Evolutionary conservation across 257 asterid genomes (phyloP).

Genomic region (Ocimum tenuiflorum): DNA sequence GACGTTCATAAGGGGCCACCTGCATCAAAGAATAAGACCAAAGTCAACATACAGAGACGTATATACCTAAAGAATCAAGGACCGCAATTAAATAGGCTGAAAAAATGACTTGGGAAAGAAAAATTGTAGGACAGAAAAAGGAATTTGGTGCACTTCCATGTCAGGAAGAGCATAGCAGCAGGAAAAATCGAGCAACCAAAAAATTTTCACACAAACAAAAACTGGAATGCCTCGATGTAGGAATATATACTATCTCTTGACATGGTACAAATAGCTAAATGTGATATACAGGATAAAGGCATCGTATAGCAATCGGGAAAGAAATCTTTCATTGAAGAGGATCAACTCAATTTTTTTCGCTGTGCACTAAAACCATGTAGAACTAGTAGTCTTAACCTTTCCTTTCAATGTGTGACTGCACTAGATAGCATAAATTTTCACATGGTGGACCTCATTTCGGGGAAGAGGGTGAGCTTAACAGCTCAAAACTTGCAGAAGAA

Average conservation of each 20-base stretch:
- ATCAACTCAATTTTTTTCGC: not conserved
- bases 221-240: not conserved
- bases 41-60: not conserved
- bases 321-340: not conserved
- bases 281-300: not conserved
- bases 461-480: not conserved
- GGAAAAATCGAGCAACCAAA: not conserved
- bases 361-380: not conserved
- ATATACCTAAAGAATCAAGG: not conserved
- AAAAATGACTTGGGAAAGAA: not conserved
- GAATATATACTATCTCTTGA: not conserved
- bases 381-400: not conserved
- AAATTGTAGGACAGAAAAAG: not conserved
- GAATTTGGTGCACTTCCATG: not conserved
- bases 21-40: constrained; percentile 21
- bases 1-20: constrained; percentile 99
- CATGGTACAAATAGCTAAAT: too few species aligned
- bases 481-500: not conserved
- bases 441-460: not conserved
- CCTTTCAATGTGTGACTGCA: not conserved
- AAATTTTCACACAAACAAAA: not conserved
- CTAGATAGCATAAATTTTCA: not conserved
- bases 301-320: not conserved
- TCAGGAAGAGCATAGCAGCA: not conserved
- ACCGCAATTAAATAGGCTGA: not conserved